Conservation (phyloP, 2,329 filamentous ascomycete species). For the Botrytis pseudocinerea region DNA sequence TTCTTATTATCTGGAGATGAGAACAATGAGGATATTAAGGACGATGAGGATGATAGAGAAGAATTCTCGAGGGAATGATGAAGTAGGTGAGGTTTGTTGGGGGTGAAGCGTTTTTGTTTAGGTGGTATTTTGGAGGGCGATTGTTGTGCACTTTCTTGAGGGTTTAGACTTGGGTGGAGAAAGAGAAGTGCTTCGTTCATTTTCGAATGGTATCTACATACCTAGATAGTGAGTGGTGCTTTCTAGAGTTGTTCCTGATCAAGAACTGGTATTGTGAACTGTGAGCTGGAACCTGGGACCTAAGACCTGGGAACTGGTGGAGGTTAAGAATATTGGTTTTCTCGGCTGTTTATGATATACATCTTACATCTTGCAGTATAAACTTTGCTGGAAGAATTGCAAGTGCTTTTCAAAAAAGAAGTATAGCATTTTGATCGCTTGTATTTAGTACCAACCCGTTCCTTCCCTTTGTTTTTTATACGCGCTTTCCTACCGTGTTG, state of each 20-base stretch:
- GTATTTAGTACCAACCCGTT: not conserved
- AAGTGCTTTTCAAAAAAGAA: too few relatives aligned
- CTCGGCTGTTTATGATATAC: not conserved
- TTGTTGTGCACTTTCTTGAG: not conserved
- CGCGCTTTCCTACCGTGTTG: not conserved
- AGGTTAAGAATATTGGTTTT: not conserved
- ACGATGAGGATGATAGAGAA: not conserved
- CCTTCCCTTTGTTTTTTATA: not conserved
- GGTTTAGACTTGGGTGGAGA: not conserved
- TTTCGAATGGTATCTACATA: too few relatives aligned
- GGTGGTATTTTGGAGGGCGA: too few relatives aligned
- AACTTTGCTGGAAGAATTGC: not conserved
- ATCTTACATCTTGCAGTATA: not conserved
- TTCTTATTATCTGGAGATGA: not conserved
- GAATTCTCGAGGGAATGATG: not conserved
- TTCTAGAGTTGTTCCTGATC: not conserved
- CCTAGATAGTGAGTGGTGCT: too few relatives aligned
- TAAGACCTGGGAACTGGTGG: not conserved
- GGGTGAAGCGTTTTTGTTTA: not conserved
- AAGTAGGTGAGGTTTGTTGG: not conserved
- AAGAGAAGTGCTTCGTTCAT: not conserved
- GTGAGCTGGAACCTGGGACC: too few relatives aligned
- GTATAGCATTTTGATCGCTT: not conserved
- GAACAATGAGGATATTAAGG: not conserved
- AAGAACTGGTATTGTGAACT: not conserved